phyloP scores from a whole-genome alignment of 179 eudicot genomes.

The Silene coronaria region DNA sequence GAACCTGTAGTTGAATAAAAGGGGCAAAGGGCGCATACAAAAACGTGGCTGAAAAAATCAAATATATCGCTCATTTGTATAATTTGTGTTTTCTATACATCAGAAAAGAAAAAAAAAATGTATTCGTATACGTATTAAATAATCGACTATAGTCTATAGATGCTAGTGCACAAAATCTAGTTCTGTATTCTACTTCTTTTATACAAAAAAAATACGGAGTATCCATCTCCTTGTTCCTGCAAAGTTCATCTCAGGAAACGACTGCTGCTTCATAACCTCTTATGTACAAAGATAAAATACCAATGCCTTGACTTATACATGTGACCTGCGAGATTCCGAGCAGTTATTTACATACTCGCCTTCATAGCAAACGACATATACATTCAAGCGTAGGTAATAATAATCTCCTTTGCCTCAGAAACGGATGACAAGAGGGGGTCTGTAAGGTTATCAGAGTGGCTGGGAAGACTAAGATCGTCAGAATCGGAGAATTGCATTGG shows the following conservation, averaged over 20 bases:
- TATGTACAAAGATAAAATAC: background rate
- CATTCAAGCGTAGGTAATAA: background rate
- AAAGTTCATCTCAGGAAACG: too few relatives aligned
- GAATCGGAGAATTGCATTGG: constrained; percentile 30
- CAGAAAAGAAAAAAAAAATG: background rate
- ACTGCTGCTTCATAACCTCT: background rate
- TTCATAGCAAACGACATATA: background rate
- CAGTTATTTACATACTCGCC: background rate
- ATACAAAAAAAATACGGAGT: background rate
- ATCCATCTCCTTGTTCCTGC: background rate
- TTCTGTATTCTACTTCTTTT: background rate
- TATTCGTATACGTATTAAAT: background rate
- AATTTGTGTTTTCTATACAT: background rate
- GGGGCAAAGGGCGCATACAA: too few relatives aligned
- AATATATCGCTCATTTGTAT: background rate
- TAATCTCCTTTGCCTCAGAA: background rate
- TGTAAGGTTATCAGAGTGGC: constrained; percentile 22
- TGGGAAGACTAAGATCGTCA: constrained; percentile 15
- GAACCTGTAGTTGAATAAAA: too few relatives aligned
- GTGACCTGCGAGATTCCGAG: background rate
- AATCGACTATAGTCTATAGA: background rate
- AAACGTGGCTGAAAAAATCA: too few relatives aligned
- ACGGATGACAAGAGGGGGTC: constrained; percentile 27
- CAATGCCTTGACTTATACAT: background rate
- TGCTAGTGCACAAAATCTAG: background rate